Base-by-base conservation (phyloP, 805 yeast genomes). In the Sugiyamaella americana region DNA sequence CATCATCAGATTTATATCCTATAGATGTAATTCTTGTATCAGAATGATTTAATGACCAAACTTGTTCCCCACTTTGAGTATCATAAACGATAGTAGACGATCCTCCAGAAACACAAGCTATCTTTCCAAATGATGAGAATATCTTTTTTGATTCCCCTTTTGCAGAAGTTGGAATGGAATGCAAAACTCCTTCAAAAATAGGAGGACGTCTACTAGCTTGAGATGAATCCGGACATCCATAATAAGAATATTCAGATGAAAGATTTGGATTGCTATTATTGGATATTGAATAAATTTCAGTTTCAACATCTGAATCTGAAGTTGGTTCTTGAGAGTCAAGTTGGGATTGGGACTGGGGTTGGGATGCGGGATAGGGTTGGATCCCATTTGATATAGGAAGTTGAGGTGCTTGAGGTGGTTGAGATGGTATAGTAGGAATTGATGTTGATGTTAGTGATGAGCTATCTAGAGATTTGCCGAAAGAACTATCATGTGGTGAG, bases 191-290 rank as follows among this genome's bases (percentile, higher is more conserved):
- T 24, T 51, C 53, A 41, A 52, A 50, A 3, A 51, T 40, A 1
- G 67, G 67, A 3, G 64, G 60, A 30, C 60, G 44, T 19, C 66
- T 49, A 47, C 60, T 63, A 18, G 61, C 44, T 43, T 43, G 41
- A 3, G 51, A 29, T 19, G 45, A 23, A 20, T 37, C 36, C 16
- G 47, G 35, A 10, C 32, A 46, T 17, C 21, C 17, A 38, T 24
- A 21, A 43, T 19, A 11, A 3, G 24, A 4, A 8, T 23, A 43
- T 19, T 43, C 24, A 41, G 21, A 16, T 20, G 23, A 4, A 21
- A 26, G 16, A 11, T 16, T 26, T 24, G 49, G n/a, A 16, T n/a
- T 43, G 30, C 22, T 18, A 32, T 34, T 10, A 17, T 17, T 23
- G 5, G 46, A 19, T 17, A 16, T 19, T 16, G 21, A 3, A n/a